These are phyloP conservation scores for Acanthochlamys bracteata DNA, from an alignment of 106 monocot genomes.

Conservation along the genomic window DNA sequence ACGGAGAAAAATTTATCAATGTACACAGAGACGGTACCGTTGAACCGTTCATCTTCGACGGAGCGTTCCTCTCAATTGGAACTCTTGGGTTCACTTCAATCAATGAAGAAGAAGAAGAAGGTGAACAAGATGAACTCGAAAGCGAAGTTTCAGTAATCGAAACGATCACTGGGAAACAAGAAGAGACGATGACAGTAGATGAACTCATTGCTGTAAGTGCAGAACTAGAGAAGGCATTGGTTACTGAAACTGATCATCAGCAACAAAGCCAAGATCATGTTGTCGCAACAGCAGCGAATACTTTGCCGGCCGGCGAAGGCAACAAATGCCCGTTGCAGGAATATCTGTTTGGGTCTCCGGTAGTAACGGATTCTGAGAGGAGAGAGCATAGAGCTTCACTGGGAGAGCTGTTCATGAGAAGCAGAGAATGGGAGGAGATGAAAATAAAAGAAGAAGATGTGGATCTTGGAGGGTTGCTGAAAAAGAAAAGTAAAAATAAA, in stretches of 20 bases:
- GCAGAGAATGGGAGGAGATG: conserved; percentile 1
- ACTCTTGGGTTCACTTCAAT: conserved; percentile 39
- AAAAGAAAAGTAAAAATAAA: conserved; percentile 29
- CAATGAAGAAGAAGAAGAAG: conserved; percentile 1
- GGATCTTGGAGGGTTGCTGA: not conserved
- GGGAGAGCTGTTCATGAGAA: conserved; percentile 43
- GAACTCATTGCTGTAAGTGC: conserved; percentile 26
- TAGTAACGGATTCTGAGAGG: conserved; percentile 16
- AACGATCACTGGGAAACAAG: conserved; percentile 27
- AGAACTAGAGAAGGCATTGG: conserved; percentile 35
- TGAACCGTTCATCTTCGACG: conserved; percentile 14
- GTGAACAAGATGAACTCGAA: conserved; percentile 4
- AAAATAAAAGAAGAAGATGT: not conserved
- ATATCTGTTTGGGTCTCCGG: conserved; percentile 30
- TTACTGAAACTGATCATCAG: conserved; percentile 13
- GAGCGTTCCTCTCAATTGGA: conserved; percentile 52
- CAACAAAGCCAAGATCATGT: too few relatives aligned
- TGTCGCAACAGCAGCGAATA: conserved; percentile 1
- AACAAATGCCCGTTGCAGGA: conserved; percentile 34
- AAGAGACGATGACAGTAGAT: conserved; percentile 13
- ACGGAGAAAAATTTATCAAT: too few relatives aligned
- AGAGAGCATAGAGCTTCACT: conserved; percentile 27
- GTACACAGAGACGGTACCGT: too few relatives aligned
- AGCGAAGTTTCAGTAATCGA: not conserved
- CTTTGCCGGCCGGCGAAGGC: conserved; percentile 2